Evolutionary conservation across 495 filamentous ascomycete species (phyloP), one percentile per base, ranked within the genome.

Genomic region (Symbiotaphrina buchneri): DNA sequence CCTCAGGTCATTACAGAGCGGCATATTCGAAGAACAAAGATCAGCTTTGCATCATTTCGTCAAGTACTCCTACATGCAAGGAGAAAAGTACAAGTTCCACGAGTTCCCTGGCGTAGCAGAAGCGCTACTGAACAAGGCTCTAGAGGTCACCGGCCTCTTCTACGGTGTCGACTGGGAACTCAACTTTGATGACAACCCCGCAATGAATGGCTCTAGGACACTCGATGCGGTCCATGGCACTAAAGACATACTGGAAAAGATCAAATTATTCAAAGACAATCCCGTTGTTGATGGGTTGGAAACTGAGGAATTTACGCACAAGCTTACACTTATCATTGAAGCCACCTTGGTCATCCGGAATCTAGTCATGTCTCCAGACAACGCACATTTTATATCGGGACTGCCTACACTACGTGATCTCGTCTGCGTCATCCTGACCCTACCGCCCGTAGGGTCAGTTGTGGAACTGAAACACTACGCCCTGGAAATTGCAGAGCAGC

Each of bases 51-150:
- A 82, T 35, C 85, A 94, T 45, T 55, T 99, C 8, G 84, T 95
- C 35, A 87, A 92, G 47, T 92, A 93, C 11, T 93, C 84, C 0
- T 82, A 78, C 34, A 84, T 94, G 47, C 64, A 80, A 19, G 85
- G 84, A 18, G 90, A 95, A 45, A 92, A 93, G 44, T 93, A 90
- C 50, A 76, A 77, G 38, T 93, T 93, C 35, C 84, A 92, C 35
- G 69, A 72, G 2, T 94, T 92, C 43, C 71, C 75, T n/a, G 69
- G 81, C 20, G 59, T 99, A 21, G 80, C 80, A 1, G 87, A 95
- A 45, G 76, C 75, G 8, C 59, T 99, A 16, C 74, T 92, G 40
- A 72, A 78, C 40, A 85, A 82, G 44, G 67, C 76, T 4, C 57
- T 91, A 13, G 65, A 75, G 28, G 57, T 87, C 23, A 71, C 69